Conservation (phyloP, 1,139 yeast genomes). For the Suhomyces atakaporum region DNA sequence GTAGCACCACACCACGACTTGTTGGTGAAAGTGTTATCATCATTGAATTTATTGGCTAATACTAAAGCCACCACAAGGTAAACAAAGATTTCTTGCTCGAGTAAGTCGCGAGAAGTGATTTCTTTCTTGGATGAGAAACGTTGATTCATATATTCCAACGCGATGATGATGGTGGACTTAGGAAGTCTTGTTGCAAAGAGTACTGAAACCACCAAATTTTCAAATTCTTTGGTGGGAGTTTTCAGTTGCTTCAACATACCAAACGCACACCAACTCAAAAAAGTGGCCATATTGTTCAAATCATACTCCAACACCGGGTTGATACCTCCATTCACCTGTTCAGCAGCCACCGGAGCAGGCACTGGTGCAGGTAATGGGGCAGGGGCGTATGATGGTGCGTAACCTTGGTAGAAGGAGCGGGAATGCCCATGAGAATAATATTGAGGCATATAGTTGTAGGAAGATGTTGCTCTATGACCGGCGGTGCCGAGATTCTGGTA, state of each 20-base stretch:
- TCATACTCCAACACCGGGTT: constrained; percentile 78
- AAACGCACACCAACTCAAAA: constrained; percentile 66
- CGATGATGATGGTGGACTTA: constrained; percentile 72
- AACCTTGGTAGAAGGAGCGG: constrained; percentile 15
- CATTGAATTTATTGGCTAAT: constrained; percentile 91
- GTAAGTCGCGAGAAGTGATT: constrained; percentile 26
- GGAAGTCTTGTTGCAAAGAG: constrained; percentile 90
- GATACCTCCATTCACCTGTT: constrained; percentile 66
- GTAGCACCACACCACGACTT: constrained; percentile 96
- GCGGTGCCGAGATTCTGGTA: constrained; percentile 37
- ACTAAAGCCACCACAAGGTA: constrained; percentile 71
- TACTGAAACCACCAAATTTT: constrained; percentile 63
- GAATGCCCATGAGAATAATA: constrained; percentile 17
- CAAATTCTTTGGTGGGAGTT: constrained; percentile 57
- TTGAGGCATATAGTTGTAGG: constrained; percentile 29
- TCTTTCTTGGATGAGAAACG: constrained; percentile 32
- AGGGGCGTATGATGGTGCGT: constrained; percentile 16
- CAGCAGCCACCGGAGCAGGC: constrained; percentile 17
- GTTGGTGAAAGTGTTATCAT: constrained; percentile 94
- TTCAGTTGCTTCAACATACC: constrained; percentile 56
- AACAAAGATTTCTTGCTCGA: constrained; percentile 54
- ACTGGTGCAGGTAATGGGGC: constrained; percentile 12
- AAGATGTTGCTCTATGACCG: constrained; percentile 40
- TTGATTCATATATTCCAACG: constrained; percentile 72
- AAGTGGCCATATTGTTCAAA: constrained; percentile 72